Evolutionary conservation across 805 yeast species (phyloP).

Genomic region (Cephaloascus fragrans): DNA sequence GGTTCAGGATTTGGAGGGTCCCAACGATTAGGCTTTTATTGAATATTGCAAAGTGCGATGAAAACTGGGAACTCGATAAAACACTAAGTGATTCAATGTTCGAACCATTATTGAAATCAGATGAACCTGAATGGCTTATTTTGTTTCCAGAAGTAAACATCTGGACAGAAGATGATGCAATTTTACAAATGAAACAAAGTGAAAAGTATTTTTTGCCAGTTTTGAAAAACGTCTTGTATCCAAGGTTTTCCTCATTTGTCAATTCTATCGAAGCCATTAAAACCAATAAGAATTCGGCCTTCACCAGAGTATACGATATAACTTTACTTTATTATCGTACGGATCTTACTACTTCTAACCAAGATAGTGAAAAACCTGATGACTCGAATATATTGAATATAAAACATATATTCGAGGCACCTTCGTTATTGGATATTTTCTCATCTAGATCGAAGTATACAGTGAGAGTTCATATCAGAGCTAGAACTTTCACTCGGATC

Average conservation of each 20-base stretch:
- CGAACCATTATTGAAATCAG: conserved; percentile 21
- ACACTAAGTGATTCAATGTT: conserved; percentile 24
- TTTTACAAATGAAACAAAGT: conserved; percentile 44
- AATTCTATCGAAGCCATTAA: conserved; percentile 36
- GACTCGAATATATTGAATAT: conserved; percentile 1
- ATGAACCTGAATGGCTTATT: conserved; percentile 50
- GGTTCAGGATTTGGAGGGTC: conserved; percentile 58
- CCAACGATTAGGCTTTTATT: conserved; percentile 43
- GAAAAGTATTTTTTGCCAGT: conserved; percentile 51
- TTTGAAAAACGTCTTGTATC: conserved; percentile 59
- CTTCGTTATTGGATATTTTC: conserved; percentile 21
- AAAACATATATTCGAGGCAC: conserved; percentile 9
- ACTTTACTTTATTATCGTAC: conserved; percentile 34
- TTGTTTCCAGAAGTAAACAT: conserved; percentile 83
- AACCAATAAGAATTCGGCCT: conserved; percentile 19
- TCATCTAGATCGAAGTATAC: conserved; percentile 17
- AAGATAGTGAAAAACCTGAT: neutral
- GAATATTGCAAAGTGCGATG: conserved; percentile 48
- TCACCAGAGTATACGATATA: conserved; percentile 42
- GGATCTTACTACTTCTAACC: neutral
- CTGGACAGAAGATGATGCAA: conserved; percentile 36
- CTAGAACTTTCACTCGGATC: conserved; percentile 34
- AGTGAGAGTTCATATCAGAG: conserved; percentile 37
- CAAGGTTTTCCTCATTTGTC: conserved; percentile 55
- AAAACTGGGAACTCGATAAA: conserved; percentile 53